A percentile compares a stretch with the other conserved stretches of the same genome.
phyloP scores from a whole-genome alignment of 2,329 filamentous ascomycete species.

The Botrytis byssoidea region DNA sequence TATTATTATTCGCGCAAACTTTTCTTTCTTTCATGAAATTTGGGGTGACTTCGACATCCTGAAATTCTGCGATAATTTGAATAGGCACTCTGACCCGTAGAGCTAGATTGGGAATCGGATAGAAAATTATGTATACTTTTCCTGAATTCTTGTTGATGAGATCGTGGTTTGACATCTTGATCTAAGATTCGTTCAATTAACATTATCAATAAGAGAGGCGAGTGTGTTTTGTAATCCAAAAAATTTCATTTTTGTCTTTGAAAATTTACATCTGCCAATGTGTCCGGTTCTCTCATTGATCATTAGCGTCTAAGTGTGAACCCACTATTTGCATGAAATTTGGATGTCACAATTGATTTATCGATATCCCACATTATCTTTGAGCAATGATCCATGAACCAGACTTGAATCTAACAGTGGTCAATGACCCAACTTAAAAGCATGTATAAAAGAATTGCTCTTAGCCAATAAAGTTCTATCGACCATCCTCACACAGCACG shows the following conservation, averaged over 20 bases:
- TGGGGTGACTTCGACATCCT: background rate
- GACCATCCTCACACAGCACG: background rate
- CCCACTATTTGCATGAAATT: no score
- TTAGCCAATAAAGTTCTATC: background rate
- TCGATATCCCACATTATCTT: background rate
- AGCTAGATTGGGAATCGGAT: background rate
- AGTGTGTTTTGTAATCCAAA: background rate
- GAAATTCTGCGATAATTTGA: background rate
- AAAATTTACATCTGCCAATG: background rate
- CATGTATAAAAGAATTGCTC: no score
- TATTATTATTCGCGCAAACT: background rate
- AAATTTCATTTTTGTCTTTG: background rate
- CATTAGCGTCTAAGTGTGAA: no score
- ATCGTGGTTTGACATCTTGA: background rate
- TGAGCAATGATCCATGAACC: background rate
- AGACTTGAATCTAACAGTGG: no score
- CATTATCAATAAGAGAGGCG: accelerated
- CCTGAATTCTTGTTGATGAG: background rate
- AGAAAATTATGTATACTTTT: no score
- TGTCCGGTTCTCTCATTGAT: no score
- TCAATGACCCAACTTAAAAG: no score
- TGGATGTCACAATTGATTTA: no score
- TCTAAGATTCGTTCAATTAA: background rate
- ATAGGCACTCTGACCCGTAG: no score
- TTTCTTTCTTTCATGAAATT: accelerated